Evolutionary conservation across 306 rosid genomes (phyloP), one percentile per base, ranked within the genome.

Genomic region (Bauhinia variegata): DNA sequence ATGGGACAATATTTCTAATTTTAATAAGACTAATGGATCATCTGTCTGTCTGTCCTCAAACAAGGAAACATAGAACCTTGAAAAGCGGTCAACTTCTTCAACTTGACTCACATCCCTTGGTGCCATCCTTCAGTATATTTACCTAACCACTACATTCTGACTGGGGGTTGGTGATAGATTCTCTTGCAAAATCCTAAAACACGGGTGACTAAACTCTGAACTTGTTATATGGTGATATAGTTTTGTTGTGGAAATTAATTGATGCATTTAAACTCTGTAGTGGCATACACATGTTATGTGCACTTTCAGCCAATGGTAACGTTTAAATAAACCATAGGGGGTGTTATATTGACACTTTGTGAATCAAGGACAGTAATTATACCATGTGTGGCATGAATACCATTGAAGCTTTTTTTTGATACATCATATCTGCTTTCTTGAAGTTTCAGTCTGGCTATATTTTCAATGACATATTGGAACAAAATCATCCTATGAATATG

Each of bases 401-500:
- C 65, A 19, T 19, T 64, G 4, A 49, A 54, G 28, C 28, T 23
- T 23, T 23, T 23, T 77, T 71, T 23, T 71, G 33, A 32, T 34
- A 33, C 53, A 13, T 18, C 4, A 36, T 46, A 28, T 52, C 34
- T 14, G 16, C 54, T 34, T 72, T 66, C 28, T 1, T 52, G 38
- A 71, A 69, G 68, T 51, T 59, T 54, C 1, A 18, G n/a, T 49
- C 43, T 50, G 42, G 19, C 55, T 58, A 42, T 63, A 37, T 47
- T 72, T 71, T 60, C 69, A 52, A 34, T 66, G 12, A 53, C 62
- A 12, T 53, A 34, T 2, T 57, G 63, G 13, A 54, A 57, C 48
- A 70, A 51, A n/a, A 32, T 64, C 56, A 52, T 52, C 12, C 54
- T 10, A 43, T 11, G 4, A 12, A 46, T 53, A 34, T 66, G 5